Evolutionary conservation across 2,329 filamentous ascomycete genomes (phyloP).

Genomic region (Mycocentrospora acerina): DNA sequence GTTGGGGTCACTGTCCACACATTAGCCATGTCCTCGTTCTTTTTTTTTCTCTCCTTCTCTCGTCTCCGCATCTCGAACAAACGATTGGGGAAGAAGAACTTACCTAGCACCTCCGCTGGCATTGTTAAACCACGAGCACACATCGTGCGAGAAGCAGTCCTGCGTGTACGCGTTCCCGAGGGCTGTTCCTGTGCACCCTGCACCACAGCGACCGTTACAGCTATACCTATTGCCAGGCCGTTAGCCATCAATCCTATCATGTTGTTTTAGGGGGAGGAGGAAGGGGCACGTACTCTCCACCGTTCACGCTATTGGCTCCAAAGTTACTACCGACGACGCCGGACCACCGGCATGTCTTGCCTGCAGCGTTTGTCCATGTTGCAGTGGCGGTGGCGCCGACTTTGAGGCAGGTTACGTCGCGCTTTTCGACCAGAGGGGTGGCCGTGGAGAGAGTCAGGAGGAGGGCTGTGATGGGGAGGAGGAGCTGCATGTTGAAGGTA

Average conservation of each 20-base stretch:
- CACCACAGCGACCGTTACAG: slow-evolving; percentile 54
- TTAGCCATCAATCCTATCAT: slow-evolving; percentile 1
- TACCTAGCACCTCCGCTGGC: slow-evolving; percentile 52
- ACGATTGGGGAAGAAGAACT: neutral
- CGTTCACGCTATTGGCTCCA: slow-evolving; percentile 45
- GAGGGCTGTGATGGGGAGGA: slow-evolving; percentile 4
- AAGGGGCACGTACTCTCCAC: slow-evolving; percentile 47
- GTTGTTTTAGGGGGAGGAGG: too few species aligned
- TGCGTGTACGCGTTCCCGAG: slow-evolving; percentile 54
- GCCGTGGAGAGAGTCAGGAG: slow-evolving; percentile 1
- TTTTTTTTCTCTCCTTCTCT: too few species aligned
- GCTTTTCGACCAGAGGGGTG: slow-evolving; percentile 9
- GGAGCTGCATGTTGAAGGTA: slow-evolving; percentile 7
- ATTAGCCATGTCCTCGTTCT: neutral
- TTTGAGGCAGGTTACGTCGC: slow-evolving; percentile 43
- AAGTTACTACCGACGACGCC: slow-evolving; percentile 53
- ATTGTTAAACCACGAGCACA: slow-evolving; percentile 55
- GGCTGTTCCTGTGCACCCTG: slow-evolving; percentile 47
- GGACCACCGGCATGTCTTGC: slow-evolving; percentile 47
- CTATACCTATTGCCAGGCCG: slow-evolving; percentile 45
- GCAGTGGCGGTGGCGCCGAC: slow-evolving; percentile 49
- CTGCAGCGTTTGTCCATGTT: slow-evolving; percentile 49
- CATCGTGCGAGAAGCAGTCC: slow-evolving; percentile 54
- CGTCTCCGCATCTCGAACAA: too few species aligned
- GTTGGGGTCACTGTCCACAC: slow-evolving; percentile 46